Percentiles rank a stretch among this genome's conserved stretches.
phyloP scores from a whole-genome alignment of 768 basidiomycete genomes.

The Agaricus bisporus region DNA sequence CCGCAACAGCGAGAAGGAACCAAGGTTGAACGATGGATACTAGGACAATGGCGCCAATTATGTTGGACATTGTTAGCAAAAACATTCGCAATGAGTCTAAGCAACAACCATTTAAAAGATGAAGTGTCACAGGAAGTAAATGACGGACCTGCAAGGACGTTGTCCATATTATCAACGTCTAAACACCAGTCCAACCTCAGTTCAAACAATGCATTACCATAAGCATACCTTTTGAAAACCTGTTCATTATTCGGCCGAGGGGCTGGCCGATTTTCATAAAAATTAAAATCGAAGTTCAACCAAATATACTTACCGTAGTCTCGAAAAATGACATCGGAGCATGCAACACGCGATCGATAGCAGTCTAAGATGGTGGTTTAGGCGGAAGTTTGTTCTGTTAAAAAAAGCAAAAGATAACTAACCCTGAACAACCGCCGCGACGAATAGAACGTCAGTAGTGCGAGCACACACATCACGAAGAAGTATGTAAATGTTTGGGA shows the following conservation, averaged over 20 bases:
- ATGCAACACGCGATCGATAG: slow-evolving; percentile 67
- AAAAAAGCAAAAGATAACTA: slow-evolving; percentile 9
- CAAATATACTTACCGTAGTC: slow-evolving; percentile 52
- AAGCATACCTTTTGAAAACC: slow-evolving; percentile 68
- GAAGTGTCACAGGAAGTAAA: background rate
- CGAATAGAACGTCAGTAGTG: slow-evolving; percentile 70
- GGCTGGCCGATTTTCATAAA: slow-evolving; percentile 35
- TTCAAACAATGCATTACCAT: background rate
- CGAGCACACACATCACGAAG: slow-evolving; percentile 58
- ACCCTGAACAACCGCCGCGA: slow-evolving; percentile 64
- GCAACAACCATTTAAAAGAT: background rate
- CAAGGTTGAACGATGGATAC: slow-evolving; percentile 76
- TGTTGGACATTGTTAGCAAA: slow-evolving; percentile 51
- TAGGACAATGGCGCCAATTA: slow-evolving; percentile 72
- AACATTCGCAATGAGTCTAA: slow-evolving; percentile 73
- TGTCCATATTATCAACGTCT: slow-evolving; percentile 82
- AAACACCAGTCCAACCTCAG: slow-evolving; percentile 2
- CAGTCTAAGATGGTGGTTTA: slow-evolving; percentile 31
- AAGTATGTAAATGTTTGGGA: slow-evolving; percentile 65
- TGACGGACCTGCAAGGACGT: slow-evolving; percentile 48
- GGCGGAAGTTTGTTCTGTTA: background rate
- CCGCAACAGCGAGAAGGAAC: slow-evolving; percentile 73
- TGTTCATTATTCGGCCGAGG: slow-evolving; percentile 84
- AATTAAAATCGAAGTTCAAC: background rate
- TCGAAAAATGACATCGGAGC: slow-evolving; percentile 92